Base-by-base conservation (phyloP, 306 rosid genomes). In the Vigna hirtella region DNA sequence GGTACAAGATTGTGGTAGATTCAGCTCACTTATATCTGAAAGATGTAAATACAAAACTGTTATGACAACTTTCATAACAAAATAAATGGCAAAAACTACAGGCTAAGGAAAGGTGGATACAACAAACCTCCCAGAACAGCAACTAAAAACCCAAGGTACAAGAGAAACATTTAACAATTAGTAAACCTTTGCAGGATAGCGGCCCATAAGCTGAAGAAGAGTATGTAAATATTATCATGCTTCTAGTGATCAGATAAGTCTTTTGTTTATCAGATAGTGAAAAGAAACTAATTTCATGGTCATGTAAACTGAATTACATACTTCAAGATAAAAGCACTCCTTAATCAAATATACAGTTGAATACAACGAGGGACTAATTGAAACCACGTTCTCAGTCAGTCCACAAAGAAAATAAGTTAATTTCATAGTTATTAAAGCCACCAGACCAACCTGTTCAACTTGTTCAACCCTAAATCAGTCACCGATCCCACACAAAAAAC, bases 11-110 rank as follows among this genome's bases (percentile, higher is more conserved):
- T 90, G 89, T 45, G 99, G 96, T 32, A 93, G 93, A 85, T 87
- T 96, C 88, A 96, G 88, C 91, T 96, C 99, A 77, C 89, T 85
- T 53, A 96, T 96, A 83, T 96, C 99, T 96, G 93, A 86, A 88
- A 73, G 63, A 79, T 22, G 57, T 72, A 70, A 30, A 85, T 50
- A 82, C 34, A 17, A 57, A 71, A 55, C 7, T 26, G 63, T 69
- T 32, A 84, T 15, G 81, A 59, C 73, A 72, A 79, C 45, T 77
- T 36, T 15, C 18, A 70, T 6, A 15, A 83, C 24, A 38, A 77
- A 36, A 78, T 51, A 61, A 45, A 61, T 51, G 51, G 72, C 26
- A 22, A 16, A 76, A 73, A 34, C 62, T 59, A 70, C 59, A 11
- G n/a, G 26, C 22, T 57, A 55, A 18, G 32, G 57, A 24, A 69